phyloP scores from a whole-genome alignment of 192 early-diverging fungal genomes.

The Coemansia furcata region DNA sequence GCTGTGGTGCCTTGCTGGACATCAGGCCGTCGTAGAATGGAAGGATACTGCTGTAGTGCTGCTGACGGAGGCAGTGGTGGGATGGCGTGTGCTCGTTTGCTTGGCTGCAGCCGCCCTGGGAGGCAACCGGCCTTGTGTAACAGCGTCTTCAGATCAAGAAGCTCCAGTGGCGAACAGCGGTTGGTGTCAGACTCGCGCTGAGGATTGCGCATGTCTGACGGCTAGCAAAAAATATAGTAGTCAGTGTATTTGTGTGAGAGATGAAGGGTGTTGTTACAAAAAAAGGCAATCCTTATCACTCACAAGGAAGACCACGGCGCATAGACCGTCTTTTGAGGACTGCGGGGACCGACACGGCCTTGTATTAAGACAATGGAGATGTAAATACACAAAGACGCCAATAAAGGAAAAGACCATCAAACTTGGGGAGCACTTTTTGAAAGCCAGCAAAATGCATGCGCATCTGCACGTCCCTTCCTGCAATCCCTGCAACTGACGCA shows the following conservation, averaged over 20 bases:
- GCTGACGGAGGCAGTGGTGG: background rate
- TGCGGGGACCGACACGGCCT: background rate
- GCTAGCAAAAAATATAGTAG: background rate
- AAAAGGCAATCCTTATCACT: background rate
- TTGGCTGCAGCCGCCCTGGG: conserved; percentile 21
- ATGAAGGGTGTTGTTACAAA: background rate
- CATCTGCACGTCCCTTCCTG: background rate
- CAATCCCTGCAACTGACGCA: background rate
- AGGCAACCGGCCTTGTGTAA: conserved; percentile 23
- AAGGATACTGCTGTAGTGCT: conserved; percentile 5
- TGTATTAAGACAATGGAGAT: background rate
- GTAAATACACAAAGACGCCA: background rate
- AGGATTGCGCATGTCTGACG: background rate
- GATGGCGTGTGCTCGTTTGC: conserved; percentile 13
- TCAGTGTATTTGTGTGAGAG: background rate
- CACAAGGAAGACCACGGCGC: no score
- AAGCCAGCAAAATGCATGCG: background rate
- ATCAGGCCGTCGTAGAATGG: conserved; percentile 20
- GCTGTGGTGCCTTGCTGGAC: background rate
- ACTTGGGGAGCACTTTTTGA: background rate
- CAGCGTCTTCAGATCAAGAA: conserved; percentile 26
- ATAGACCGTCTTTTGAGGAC: background rate
- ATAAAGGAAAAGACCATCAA: background rate
- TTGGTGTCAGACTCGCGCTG: background rate
- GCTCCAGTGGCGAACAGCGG: conserved; percentile 26